Conservation (phyloP, 2,329 filamentous ascomycete genomes). For the Trematosphaeria pertusa region DNA sequence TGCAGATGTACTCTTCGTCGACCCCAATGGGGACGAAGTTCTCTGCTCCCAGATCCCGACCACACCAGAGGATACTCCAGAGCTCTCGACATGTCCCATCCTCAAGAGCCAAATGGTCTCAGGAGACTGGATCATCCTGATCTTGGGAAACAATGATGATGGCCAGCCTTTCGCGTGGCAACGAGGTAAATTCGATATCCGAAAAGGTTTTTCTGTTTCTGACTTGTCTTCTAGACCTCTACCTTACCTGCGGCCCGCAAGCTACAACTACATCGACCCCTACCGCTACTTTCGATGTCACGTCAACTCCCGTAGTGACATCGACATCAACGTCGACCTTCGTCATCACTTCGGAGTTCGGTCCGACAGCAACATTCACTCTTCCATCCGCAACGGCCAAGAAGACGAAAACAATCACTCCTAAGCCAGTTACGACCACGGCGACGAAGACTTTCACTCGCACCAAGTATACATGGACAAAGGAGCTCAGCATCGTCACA, state of each 20-base stretch:
- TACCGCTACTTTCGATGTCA: constrained; percentile 43
- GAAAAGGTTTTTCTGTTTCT: constrained; percentile 17
- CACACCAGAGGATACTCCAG: constrained; percentile 46
- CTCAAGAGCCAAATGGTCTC: constrained; percentile 52
- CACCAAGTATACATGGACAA: constrained; percentile 24
- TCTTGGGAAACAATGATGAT: constrained; percentile 55
- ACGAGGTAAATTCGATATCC: constrained; percentile 50
- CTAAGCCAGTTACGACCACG: constrained; percentile 35
- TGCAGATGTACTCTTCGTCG: constrained; percentile 53
- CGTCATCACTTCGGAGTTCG: constrained; percentile 30
- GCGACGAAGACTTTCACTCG: constrained; percentile 34
- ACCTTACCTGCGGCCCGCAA: constrained; percentile 42
- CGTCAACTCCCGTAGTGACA: constrained; percentile 34
- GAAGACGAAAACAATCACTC: constrained; percentile 40
- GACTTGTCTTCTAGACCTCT: constrained; percentile 30
- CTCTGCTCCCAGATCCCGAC: constrained; percentile 52
- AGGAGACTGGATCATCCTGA: constrained; percentile 53
- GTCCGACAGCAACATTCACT: constrained; percentile 39
- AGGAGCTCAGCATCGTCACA: constrained; percentile 35
- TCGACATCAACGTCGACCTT: constrained; percentile 32
- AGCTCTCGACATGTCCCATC: constrained; percentile 53
- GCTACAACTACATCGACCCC: constrained; percentile 40
- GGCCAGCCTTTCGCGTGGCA: constrained; percentile 55
- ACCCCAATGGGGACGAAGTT: constrained; percentile 49
- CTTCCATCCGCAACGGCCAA: constrained; percentile 41